A percentile compares a stretch with the other conserved stretches of the same genome.
phyloP scores from a whole-genome alignment of 2,329 filamentous ascomycete genomes.

The Penicillium sp. region DNA sequence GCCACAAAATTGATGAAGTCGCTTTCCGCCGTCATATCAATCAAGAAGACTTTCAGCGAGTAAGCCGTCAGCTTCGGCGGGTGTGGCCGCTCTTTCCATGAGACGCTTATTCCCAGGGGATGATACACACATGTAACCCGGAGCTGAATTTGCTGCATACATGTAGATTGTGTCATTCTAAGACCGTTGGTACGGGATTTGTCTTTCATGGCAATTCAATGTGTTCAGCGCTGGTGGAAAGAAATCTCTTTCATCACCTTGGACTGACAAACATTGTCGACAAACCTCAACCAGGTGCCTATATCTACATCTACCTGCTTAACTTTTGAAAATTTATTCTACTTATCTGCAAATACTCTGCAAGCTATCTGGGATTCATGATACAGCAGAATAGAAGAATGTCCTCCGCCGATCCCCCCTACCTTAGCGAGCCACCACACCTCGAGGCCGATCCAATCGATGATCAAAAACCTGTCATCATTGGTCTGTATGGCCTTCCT shows the following conservation, averaged over 20 bases:
- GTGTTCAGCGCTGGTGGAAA: too few relatives aligned
- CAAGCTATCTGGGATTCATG: neutral
- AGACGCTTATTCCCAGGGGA: neutral
- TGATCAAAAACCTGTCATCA: conserved; percentile 35
- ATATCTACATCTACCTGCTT: neutral
- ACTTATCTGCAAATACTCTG: neutral
- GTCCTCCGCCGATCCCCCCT: too few relatives aligned
- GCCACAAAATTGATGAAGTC: conserved; percentile 35
- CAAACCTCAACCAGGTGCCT: neutral
- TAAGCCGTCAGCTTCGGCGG: conserved; percentile 29
- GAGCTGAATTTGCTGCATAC: neutral
- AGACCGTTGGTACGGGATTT: neutral
- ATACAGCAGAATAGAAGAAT: neutral
- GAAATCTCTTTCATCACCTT: too few relatives aligned
- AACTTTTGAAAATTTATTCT: neutral
- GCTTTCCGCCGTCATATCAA: conserved; percentile 43
- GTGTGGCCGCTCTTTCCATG: conserved; percentile 40
- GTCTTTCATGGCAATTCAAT: neutral
- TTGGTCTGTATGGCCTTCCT: conserved; percentile 57
- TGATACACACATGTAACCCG: neutral
- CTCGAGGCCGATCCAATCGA: neutral
- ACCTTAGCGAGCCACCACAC: conserved; percentile 7
- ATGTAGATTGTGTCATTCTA: neutral
- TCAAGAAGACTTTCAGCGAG: conserved; percentile 29
- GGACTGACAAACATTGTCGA: neutral